Conservation (phyloP, 108 stramenopile genomes). For the Nannochloropsis oceanica region DNA sequence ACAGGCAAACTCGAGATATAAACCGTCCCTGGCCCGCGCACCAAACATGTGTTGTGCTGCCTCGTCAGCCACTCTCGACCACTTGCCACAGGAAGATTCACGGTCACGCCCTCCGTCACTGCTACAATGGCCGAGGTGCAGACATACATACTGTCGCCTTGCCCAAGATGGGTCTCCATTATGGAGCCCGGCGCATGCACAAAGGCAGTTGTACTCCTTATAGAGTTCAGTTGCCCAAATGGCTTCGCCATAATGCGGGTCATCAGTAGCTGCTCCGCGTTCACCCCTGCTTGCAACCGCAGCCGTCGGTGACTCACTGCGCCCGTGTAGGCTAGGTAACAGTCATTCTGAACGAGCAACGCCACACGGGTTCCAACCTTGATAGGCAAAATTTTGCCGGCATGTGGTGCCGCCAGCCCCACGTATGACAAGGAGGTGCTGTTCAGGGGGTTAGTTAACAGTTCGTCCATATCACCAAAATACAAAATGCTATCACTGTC, state of each 20-base stretch:
- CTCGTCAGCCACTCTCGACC: background rate
- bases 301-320: background rate
- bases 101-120: background rate
- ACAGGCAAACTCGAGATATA: background rate
- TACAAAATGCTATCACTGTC: background rate
- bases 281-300: background rate
- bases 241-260: background rate
- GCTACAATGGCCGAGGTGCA: background rate
- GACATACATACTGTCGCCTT: background rate
- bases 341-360: background rate
- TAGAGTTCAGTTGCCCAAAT: background rate
- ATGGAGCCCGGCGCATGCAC: background rate
- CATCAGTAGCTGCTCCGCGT: background rate
- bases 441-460: background rate
- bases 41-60: background rate
- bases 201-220: background rate
- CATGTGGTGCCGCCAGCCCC: background rate
- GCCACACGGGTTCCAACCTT: background rate
- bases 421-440: background rate
- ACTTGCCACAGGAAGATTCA: background rate
- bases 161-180: background rate
- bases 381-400: background rate
- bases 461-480: background rate
- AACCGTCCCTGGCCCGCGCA: background rate
- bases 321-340: background rate